phyloP scores from a whole-genome alignment of 2,329 filamentous ascomycete species.

The Ophiostoma himal-ulmi region DNA sequence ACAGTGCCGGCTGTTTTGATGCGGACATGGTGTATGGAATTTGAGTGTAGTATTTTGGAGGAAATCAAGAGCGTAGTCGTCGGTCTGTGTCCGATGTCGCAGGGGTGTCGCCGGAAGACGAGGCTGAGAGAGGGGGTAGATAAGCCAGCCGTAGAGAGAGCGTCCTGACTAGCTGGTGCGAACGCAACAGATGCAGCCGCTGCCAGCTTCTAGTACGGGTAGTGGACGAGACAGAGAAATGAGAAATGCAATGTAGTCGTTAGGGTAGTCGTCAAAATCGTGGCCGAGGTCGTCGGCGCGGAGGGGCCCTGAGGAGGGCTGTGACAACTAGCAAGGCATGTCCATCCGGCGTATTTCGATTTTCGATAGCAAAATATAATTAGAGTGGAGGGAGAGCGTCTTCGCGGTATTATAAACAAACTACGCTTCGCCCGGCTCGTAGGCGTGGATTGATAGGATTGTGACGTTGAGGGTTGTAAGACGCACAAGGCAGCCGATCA shows the following conservation, averaged over 20 bases:
- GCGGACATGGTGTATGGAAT: constrained; percentile 15
- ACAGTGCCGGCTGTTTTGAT: constrained; percentile 27
- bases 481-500: neutral
- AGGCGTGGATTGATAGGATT: neutral
- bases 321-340: constrained; percentile 14
- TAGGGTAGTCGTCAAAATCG: neutral
- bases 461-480: neutral
- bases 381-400: neutral
- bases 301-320: constrained; percentile 15
- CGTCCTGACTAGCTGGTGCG: neutral
- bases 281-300: neutral
- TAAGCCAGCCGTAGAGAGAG: neutral
- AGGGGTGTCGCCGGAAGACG: neutral
- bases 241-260: neutral
- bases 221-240: neutral
- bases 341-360: neutral
- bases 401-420: too few relatives aligned
- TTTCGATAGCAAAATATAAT: neutral
- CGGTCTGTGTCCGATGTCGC: neutral
- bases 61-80: neutral
- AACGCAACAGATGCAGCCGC: too few relatives aligned
- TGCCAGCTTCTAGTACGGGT: neutral
- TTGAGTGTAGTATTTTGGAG: neutral
- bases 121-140: neutral
- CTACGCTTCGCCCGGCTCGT: neutral